Evolutionary conservation across 768 basidiomycete species (phyloP), one percentile per base, ranked within the genome.

Genomic region (Rhizopogon vulgaris): DNA sequence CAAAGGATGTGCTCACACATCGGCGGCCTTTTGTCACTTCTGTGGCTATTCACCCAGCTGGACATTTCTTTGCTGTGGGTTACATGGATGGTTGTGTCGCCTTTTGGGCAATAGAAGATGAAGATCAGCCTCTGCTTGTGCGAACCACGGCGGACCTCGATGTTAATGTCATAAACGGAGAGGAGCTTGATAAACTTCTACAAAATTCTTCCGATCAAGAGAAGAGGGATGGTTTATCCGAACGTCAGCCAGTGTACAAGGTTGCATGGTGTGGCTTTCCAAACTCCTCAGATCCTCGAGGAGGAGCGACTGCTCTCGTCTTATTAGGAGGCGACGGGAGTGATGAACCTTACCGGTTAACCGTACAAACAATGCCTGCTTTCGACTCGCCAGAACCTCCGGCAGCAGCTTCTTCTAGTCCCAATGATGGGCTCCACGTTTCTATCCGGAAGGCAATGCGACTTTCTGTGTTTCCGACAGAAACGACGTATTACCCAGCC

Each of bases 91-190:
- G 93, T 7, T 84, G 80, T 47, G 77, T 95, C 30, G 80, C 85
- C 4, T 89, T 94, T 63, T 93, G 90, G 85, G 83, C 87, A 0
- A 69, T 84, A 2, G 83, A 87, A 41, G 90, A 94, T 56, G 78
- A 86, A 55, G 83, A 85, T 52, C 79, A 80, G 48, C 86, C 91
- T 0, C 69, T 95, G 18, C 72, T 84, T 46, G 87, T 90, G 22
- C 74, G 85, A 40, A 93, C 90, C 1, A 63, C 93, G 42, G 68
- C 67, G n/a, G 77, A 82, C 38, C 62, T 68, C 8, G 72, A 83
- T 52, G 78, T 85, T 24, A 73, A 84, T 60, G 51, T 72, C n/a
- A 72, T 83, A n/a, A 72, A 85, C 59, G 66, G 71, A 1, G 64
- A 68, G 3, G 64, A 68, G 45, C 62, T 85, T 10, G 82, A 83